Evolutionary conservation across 1,284 basidiomycete genomes (phyloP).

Genomic region (Gomphus bonarii): DNA sequence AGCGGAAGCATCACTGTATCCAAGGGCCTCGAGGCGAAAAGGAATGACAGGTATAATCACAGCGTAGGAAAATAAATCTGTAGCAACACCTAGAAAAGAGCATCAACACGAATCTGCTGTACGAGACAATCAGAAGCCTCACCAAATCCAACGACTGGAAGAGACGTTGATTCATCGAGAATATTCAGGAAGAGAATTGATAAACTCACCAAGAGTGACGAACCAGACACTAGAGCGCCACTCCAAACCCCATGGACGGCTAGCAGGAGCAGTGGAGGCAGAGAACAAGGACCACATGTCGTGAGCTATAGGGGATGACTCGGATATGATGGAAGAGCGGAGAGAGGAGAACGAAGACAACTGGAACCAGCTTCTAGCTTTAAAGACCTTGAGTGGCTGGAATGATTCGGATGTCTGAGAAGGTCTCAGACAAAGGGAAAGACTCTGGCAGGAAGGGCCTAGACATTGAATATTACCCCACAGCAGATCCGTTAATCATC

Average conservation of each 20-base stretch:
- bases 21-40: conserved; percentile 52
- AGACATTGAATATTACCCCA: background rate
- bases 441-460: background rate
- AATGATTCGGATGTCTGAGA: background rate
- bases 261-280: background rate
- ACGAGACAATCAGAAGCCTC: conserved; percentile 7
- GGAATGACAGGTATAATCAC: conserved; percentile 68
- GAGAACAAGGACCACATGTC: background rate
- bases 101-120: background rate
- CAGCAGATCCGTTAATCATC: background rate
- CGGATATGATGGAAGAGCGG: background rate
- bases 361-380: background rate
- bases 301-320: background rate
- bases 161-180: background rate
- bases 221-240: conserved; percentile 49
- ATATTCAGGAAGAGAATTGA: background rate
- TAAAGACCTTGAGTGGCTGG: background rate
- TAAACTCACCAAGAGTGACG: conserved; percentile 28
- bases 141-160: conserved; percentile 28
- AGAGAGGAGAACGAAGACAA: background rate
- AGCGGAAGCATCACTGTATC: conserved; percentile 41
- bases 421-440: background rate
- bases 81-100: conserved; percentile 39
- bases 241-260: conserved; percentile 29
- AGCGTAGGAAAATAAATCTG: conserved; percentile 58